A percentile compares a stretch with the other conserved stretches of the same genome.
Evolutionary conservation across 805 yeast genomes (phyloP).

Genomic region (Suhomyces sp.): DNA sequence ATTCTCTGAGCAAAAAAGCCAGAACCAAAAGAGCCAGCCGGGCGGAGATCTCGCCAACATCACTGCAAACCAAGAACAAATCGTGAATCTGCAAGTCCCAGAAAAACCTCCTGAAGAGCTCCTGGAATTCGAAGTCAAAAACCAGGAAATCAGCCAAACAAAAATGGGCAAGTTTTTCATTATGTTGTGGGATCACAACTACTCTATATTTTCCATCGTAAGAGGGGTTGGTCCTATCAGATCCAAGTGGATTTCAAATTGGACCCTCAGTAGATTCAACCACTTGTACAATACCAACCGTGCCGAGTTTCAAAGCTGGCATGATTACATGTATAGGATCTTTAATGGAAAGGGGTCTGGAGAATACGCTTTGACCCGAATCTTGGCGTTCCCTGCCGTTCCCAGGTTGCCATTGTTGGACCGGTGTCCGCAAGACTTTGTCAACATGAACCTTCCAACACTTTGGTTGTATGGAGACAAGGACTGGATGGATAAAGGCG

Average conservation of each 20-base stretch:
- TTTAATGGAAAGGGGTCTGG: slow-evolving; percentile 61
- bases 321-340: slow-evolving; percentile 52
- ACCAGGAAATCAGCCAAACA: slow-evolving; percentile 8
- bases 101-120: slow-evolving; percentile 14
- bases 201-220: slow-evolving; percentile 54
- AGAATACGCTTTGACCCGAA: slow-evolving; percentile 58
- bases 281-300: slow-evolving; percentile 39
- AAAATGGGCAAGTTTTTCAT: slow-evolving; percentile 25
- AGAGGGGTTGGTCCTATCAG: slow-evolving; percentile 53
- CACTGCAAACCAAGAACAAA: slow-evolving; percentile 26
- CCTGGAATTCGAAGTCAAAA: slow-evolving; percentile 7
- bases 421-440: slow-evolving; percentile 42
- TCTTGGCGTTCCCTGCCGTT: slow-evolving; percentile 58
- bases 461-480: slow-evolving; percentile 65
- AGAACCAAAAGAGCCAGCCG: slow-evolving; percentile 14
- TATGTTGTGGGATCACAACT: slow-evolving; percentile 52
- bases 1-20: slow-evolving; percentile 7
- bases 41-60: slow-evolving; percentile 11
- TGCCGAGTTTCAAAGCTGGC: slow-evolving; percentile 40
- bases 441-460: slow-evolving; percentile 44
- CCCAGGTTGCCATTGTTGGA: slow-evolving; percentile 56
- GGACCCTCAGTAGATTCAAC: slow-evolving; percentile 50
- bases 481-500: slow-evolving; percentile 70
- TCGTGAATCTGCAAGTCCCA: slow-evolving; percentile 25
- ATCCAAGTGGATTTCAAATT: slow-evolving; percentile 47